Conservation (phyloP, 345 rosid species). For the Cardamine resedifolia region DNA sequence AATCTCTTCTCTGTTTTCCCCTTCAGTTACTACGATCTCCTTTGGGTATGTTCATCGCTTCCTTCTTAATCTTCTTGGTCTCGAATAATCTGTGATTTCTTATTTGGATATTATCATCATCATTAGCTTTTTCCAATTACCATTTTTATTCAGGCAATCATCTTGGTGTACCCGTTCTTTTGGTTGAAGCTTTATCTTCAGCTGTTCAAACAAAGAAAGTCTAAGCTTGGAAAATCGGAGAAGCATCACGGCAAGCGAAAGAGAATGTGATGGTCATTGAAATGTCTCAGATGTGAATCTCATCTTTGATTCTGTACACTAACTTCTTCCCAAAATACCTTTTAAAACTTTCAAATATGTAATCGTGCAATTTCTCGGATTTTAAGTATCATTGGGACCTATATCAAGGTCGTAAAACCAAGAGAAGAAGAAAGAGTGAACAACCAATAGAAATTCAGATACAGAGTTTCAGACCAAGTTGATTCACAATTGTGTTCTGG, state of each 20-base stretch:
- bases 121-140: neutral
- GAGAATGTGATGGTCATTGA: constrained; percentile 39
- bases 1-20: constrained; percentile 55
- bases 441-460: neutral
- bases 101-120: neutral
- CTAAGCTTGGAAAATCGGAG: constrained; percentile 49
- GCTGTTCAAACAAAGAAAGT: constrained; percentile 66
- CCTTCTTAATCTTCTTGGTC: constrained; percentile 1
- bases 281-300: constrained; percentile 3
- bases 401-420: neutral
- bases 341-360: neutral
- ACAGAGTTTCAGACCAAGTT: neutral
- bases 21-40: constrained; percentile 55
- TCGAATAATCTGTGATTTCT: neutral
- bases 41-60: constrained; percentile 48
- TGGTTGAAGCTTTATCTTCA: constrained; percentile 77
- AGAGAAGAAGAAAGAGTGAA: neutral
- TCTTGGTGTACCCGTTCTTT: constrained; percentile 67
- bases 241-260: constrained; percentile 52
- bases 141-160: constrained; percentile 49
- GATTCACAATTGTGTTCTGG: no score
- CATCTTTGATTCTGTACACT: neutral
- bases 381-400: neutral
- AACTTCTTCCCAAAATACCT: neutral
- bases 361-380: neutral